A percentile compares a stretch with the other conserved stretches of the same genome.
These are phyloP conservation scores for Colletotrichum sp. DNA, from an alignment of 2,329 filamentous ascomycete genomes.

Conservation along the genomic window DNA sequence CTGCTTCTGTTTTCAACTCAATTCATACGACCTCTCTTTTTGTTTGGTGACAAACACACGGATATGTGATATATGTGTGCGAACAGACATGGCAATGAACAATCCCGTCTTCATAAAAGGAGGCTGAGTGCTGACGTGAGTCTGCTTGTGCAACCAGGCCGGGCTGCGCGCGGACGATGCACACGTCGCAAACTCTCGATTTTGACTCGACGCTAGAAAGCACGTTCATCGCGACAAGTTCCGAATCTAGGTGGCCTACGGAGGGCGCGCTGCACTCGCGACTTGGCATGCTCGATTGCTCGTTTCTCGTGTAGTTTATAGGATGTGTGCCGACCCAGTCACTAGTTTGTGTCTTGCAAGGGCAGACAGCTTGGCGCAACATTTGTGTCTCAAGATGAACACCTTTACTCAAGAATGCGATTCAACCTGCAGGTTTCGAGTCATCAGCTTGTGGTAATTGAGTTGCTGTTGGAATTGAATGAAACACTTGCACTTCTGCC, in stretches of 20 bases:
- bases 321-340: neutral
- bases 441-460: neutral
- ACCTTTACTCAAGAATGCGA: neutral
- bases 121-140: neutral
- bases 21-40: neutral
- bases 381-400: neutral
- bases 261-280: neutral
- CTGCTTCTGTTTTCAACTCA: neutral
- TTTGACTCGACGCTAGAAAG: neutral
- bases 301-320: neutral
- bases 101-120: neutral
- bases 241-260: neutral
- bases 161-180: neutral
- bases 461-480: neutral
- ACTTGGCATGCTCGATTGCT: neutral
- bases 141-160: neutral
- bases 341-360: neutral
- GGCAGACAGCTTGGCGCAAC: neutral
- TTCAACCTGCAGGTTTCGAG: neutral
- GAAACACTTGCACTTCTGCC: neutral
- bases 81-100: neutral
- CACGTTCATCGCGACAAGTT: constrained; percentile 12
- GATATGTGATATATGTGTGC: neutral
- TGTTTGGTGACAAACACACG: neutral
- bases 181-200: neutral